Base-by-base conservation (phyloP, 306 rosid genomes). In the Sechiopsis laciniata region DNA sequence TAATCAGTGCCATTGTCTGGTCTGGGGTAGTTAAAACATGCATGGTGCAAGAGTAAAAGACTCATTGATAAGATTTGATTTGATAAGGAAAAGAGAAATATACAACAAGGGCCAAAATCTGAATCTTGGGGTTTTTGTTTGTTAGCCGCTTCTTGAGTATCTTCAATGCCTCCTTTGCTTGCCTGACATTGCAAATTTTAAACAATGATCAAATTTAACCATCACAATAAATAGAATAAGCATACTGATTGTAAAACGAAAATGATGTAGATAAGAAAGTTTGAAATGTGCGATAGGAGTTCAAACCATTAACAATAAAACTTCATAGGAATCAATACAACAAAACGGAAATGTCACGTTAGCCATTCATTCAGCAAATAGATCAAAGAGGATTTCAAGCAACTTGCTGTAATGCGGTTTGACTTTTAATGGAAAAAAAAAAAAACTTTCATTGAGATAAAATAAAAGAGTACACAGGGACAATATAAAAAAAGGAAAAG, bases 111-210 rank as follows among this genome's bases (percentile, higher is more conserved):
- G 97, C 88, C 82, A 94, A 84, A 74, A 94, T 91, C 81, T 94
- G 97, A 64, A 81, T 89, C 76, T 89, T 87, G 10, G 95, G 88
- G 82, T 78, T 94, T 89, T 89, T 94, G 75, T 78, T 86, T 81
- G 81, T 81, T 63, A 91, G 76, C 17, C 96, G 95, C 85, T 94
- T 94, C 85, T 94, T 91, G 57, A 94, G 91, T 76, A 74, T 86
- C 92, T 94, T 94, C 78, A 94, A 78, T 61, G 97, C 97, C 74
- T 91, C 99, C 84, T 91, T 94, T 32, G 97, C 92, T 84, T 94
- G 96, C 95, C 99, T 94, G 86, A 79, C 89, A 79, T 79, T 75
- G 71, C 62, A 63, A 76, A 75, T 72, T 52, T 52, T 73, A 77
- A 45, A 54, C 74, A 75, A 75, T 48, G 59, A 37, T 64, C 67